Percentiles rank a stretch among this genome's conserved stretches.
Evolutionary conservation across 2,329 filamentous ascomycete species (phyloP).

Genomic region (Didymella lethalis): DNA sequence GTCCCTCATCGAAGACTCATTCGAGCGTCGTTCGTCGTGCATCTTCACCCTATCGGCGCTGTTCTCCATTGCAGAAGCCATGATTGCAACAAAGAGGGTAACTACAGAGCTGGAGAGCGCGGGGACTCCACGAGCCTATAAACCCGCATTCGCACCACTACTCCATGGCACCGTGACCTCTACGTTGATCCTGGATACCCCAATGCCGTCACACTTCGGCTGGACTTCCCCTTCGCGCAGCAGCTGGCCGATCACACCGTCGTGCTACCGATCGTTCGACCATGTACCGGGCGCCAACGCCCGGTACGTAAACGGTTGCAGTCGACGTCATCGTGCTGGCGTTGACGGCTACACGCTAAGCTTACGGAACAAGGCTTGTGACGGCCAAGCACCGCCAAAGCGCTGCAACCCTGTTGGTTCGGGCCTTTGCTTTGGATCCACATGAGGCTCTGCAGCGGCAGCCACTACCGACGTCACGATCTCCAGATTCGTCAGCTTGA

Average conservation of each 20-base stretch:
- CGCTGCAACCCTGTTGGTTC: constrained; percentile 16
- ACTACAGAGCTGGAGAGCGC: background rate
- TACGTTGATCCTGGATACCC: constrained; percentile 8
- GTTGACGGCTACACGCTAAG: constrained; percentile 12
- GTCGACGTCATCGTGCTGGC: constrained; percentile 9
- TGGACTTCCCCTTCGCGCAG: constrained; percentile 3
- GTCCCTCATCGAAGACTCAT: constrained; percentile 37
- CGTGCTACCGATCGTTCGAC: background rate
- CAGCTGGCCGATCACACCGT: constrained; percentile 2
- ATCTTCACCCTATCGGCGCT: constrained; percentile 1
- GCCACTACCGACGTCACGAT: constrained; percentile 13
- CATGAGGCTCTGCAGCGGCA: constrained; percentile 15
- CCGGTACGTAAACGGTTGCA: background rate
- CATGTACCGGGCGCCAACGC: background rate
- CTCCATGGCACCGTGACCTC: constrained; percentile 16
- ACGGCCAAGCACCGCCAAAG: constrained; percentile 12
- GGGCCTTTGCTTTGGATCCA: constrained; percentile 3
- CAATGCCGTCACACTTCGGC: constrained; percentile 21
- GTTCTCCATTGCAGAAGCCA: constrained; percentile 12
- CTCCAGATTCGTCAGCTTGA: constrained; percentile 11
- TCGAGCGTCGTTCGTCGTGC: constrained; percentile 22
- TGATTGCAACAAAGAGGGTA: background rate
- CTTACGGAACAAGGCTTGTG: constrained; percentile 13
- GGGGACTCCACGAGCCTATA: constrained; percentile 23
- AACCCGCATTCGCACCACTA: background rate